These are phyloP conservation scores for Tilletia setariae DNA, from an alignment of 1,284 basidiomycete genomes.

Conservation along the genomic window DNA sequence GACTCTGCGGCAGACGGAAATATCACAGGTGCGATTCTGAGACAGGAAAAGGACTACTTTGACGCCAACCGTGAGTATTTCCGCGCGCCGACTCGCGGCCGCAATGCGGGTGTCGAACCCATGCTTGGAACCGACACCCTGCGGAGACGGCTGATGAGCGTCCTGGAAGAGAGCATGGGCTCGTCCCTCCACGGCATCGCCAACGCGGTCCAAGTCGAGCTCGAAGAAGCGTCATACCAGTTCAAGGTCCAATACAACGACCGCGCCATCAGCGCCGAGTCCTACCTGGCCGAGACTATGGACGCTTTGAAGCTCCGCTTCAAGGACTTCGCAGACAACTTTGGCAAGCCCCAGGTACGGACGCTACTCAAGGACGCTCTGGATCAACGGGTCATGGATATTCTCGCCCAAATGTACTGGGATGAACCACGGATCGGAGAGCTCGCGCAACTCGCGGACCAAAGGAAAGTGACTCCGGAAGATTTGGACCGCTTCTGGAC, in stretches of 20 bases:
- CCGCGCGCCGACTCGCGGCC: constrained; percentile 56
- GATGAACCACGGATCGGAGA: constrained; percentile 75
- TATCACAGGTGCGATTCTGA: constrained; percentile 61
- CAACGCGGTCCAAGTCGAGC: constrained; percentile 91
- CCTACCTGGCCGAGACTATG: constrained; percentile 95
- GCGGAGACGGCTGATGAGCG: constrained; percentile 84
- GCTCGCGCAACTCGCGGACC: constrained; percentile 68
- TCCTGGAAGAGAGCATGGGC: constrained; percentile 95
- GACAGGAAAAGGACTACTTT: constrained; percentile 80
- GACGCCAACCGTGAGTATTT: constrained; percentile 70
- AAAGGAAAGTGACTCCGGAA: constrained; percentile 65
- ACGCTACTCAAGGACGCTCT: constrained; percentile 83
- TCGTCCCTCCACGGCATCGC: constrained; percentile 90
- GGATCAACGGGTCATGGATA: constrained; percentile 93
- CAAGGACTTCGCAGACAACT: constrained; percentile 77
- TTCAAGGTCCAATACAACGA: constrained; percentile 99
- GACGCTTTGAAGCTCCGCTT: constrained; percentile 87
- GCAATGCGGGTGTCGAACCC: constrained; percentile 57
- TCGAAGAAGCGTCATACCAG: constrained; percentile 94
- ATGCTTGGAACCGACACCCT: constrained; percentile 87
- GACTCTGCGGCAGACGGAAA: constrained; percentile 37
- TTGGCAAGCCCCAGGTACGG: constrained; percentile 84
- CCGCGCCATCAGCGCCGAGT: constrained; percentile 86
- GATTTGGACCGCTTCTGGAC: constrained; percentile 89
- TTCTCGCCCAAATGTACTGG: constrained; percentile 97